Evolutionary conservation across 1,139 yeast species (phyloP).

Genomic region (Chernovozyma aurita): DNA sequence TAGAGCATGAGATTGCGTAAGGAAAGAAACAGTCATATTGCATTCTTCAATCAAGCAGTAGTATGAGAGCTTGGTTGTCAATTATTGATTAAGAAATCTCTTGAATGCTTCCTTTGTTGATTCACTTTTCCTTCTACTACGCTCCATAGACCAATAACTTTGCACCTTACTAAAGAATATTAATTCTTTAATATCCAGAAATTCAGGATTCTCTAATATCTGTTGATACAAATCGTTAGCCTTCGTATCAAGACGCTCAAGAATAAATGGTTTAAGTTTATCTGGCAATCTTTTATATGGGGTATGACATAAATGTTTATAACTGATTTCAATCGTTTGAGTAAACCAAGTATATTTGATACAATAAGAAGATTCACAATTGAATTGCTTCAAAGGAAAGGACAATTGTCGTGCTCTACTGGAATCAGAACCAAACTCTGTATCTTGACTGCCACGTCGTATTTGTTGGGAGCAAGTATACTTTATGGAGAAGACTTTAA

Average conservation of each 20-base stretch:
- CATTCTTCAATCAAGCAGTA: no score
- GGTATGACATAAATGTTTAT: constrained; percentile 13
- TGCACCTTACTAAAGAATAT: constrained; percentile 17
- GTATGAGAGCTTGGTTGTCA: no score
- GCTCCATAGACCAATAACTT: constrained; percentile 18
- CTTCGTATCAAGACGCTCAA: constrained; percentile 14
- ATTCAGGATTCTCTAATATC: constrained; percentile 10
- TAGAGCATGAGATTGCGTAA: no score
- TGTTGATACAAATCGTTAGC: constrained; percentile 16
- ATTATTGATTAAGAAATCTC: constrained; percentile 10
- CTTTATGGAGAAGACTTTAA: constrained; percentile 15
- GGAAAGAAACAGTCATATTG: no score
- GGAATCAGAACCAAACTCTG: background rate
- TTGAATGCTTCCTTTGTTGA: constrained; percentile 16
- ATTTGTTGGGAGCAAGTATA: constrained; percentile 17
- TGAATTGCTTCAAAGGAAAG: constrained; percentile 16
- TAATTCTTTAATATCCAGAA: constrained; percentile 12
- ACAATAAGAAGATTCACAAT: constrained; percentile 14
- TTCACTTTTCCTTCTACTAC: constrained; percentile 13
- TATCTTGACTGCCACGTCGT: constrained; percentile 1
- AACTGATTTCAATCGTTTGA: constrained; percentile 12
- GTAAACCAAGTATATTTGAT: constrained; percentile 15
- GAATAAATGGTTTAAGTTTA: constrained; percentile 14
- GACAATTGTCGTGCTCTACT: constrained; percentile 13
- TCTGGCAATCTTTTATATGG: constrained; percentile 17